Conservation (phyloP, 1,139 yeast genomes). For the Saccharomyces hybrid region DNA sequence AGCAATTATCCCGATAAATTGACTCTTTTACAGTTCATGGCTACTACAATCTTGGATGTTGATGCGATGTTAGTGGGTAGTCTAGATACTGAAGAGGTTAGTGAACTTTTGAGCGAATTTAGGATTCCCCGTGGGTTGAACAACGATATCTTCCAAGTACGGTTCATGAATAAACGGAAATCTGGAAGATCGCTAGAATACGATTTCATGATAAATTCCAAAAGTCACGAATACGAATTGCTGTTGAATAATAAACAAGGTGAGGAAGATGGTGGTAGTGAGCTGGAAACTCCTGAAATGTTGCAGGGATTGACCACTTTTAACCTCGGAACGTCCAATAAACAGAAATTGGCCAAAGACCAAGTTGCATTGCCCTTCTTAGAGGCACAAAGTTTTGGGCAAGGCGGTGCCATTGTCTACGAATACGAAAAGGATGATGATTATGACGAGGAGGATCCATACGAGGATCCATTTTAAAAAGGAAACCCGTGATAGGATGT, state of each 20-base stretch:
- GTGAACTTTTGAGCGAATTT: slow-evolving; percentile 37
- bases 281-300: slow-evolving; percentile 39
- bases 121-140: slow-evolving; percentile 50
- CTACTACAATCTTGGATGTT: slow-evolving; percentile 62
- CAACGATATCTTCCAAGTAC: slow-evolving; percentile 39
- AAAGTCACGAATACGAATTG: slow-evolving; percentile 41
- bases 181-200: slow-evolving; percentile 73
- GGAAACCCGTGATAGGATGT: neutral
- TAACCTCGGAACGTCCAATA: slow-evolving; percentile 65
- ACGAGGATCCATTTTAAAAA: slow-evolving; percentile 79
- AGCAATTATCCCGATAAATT: slow-evolving; percentile 44
- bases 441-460: slow-evolving; percentile 95
- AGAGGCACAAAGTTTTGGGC: slow-evolving; percentile 75
- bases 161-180: slow-evolving; percentile 62
- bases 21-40: slow-evolving; percentile 52
- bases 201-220: slow-evolving; percentile 45
- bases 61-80: slow-evolving; percentile 35
- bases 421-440: slow-evolving; percentile 81
- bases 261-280: slow-evolving; percentile 19
- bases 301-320: slow-evolving; percentile 77
- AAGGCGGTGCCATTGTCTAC: slow-evolving; percentile 88
- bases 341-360: slow-evolving; percentile 70
- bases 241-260: slow-evolving; percentile 28
- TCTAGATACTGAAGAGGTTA: slow-evolving; percentile 46
- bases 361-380: slow-evolving; percentile 82